Evolutionary conservation across 306 rosid species (phyloP), one percentile per base, ranked within the genome.

Genomic region (Casuarina glauca): DNA sequence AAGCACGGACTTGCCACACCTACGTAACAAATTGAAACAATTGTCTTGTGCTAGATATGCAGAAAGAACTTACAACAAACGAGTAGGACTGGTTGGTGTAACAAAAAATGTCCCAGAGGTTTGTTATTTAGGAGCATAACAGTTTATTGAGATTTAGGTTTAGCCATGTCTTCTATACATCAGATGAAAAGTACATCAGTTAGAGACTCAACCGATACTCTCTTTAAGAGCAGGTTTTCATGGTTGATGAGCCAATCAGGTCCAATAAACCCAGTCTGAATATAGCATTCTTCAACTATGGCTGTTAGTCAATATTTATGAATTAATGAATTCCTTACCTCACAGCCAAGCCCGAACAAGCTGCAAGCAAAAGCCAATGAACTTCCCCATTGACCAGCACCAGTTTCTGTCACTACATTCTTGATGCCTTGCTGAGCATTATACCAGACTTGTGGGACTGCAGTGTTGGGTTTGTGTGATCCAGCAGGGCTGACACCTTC

Each of bases 1-100:
- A 95, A 3, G 98, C 96, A 2, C 96, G 93, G 17, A 95, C 98
- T 89, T 95, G 98, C 98, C 98, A 92, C 76, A 94, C 98, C 98
- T 94, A 76, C 42, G 70, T 10, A 69, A 5, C 44, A 60, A 73
- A 69, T 53, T 60, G 42, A 26, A 75, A 52, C 50, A 71, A 39
- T 54, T 57, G 76, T 42, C 63, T 46, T 42, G 72, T 64, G 17
- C 19, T 39, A 60, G 42, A 60, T 9, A 60, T 10, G 17, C 32
- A 10, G 16, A 26, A 5, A 54, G 32, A 16, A 9, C 17, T 17
- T 54, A 61, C 42, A 61, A 61, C n/a, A 61, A 61, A 11, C 36
- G 32, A 20, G 63, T 0, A 3, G 35, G 63, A 6, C 3, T 61
- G 4, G 68, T 61, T 6, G 11, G 17, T 26, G 7, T 41, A 9